phyloP scores from a whole-genome alignment of 176 grass and related monocot species.

The Bromus sterilis region DNA sequence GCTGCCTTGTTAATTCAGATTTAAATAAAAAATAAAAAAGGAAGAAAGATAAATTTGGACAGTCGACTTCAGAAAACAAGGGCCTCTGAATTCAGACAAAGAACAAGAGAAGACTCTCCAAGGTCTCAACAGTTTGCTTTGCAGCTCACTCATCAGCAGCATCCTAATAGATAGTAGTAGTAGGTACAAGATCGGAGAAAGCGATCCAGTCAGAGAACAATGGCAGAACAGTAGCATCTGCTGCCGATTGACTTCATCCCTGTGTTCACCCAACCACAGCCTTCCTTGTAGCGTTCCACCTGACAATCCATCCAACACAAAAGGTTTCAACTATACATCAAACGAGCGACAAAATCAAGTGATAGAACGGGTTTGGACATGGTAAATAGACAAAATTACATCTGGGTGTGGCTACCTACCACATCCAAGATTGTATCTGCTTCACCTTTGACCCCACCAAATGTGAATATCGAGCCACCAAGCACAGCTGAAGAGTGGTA shows the following conservation, averaged over 20 bases:
- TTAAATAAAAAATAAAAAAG: too few species aligned
- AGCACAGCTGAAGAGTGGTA: conserved; percentile 65
- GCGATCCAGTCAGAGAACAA: conserved; percentile 32
- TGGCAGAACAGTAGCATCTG: conserved; percentile 53
- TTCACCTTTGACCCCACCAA: conserved; percentile 52
- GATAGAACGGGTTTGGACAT: neutral
- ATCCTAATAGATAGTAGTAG: neutral
- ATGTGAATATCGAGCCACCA: conserved; percentile 43
- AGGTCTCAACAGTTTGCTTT: neutral
- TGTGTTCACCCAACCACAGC: conserved; percentile 42
- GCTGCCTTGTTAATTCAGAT: neutral
- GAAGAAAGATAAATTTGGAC: neutral
- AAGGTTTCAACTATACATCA: neutral
- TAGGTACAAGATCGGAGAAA: neutral
- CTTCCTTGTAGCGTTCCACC: conserved; percentile 75
- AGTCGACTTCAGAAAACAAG: neutral
- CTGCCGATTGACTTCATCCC: conserved; percentile 46
- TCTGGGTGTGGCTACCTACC: conserved; percentile 26
- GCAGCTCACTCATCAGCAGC: neutral
- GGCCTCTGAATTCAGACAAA: conserved; percentile 6
- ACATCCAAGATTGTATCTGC: conserved; percentile 56
- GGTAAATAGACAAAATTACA: neutral
- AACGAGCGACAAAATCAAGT: neutral
- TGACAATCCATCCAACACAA: conserved; percentile 8
- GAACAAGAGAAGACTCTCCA: neutral